Evolutionary conservation across 306 rosid genomes (phyloP).

Genomic region (Potentilla sterilis): DNA sequence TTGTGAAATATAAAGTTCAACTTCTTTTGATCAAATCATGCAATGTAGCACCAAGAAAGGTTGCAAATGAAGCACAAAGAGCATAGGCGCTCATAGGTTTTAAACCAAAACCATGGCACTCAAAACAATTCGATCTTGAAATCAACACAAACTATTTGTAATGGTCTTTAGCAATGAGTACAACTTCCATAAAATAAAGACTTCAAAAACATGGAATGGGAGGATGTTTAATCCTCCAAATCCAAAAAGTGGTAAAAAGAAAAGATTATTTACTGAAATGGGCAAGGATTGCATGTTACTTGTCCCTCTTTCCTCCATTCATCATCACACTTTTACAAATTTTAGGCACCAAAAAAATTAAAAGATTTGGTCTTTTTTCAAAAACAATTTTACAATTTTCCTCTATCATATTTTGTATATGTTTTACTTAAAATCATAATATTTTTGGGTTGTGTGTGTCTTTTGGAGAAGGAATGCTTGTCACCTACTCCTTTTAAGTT

Average conservation of each 20-base stretch:
- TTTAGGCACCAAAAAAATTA: constrained; percentile 15
- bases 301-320: constrained; percentile 49
- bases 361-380: constrained; percentile 10
- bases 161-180: constrained; percentile 31
- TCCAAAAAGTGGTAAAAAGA: constrained; percentile 32
- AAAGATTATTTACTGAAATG: constrained; percentile 32
- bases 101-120: constrained; percentile 20
- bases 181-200: constrained; percentile 5
- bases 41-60: constrained; percentile 13
- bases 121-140: constrained; percentile 18
- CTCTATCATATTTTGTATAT: background rate
- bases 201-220: background rate
- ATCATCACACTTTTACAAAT: constrained; percentile 45
- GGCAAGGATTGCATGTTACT: constrained; percentile 73
- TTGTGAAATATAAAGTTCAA: constrained; percentile 2
- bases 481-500: constrained; percentile 80
- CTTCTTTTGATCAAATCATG: constrained; percentile 20
- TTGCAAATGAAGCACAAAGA: constrained; percentile 15
- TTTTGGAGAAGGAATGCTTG: constrained; percentile 94
- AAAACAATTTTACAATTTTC: constrained; percentile 19
- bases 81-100: constrained; percentile 15
- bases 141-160: constrained; percentile 16
- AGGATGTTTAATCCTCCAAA: constrained; percentile 9
- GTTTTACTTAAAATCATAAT: constrained; percentile 2
- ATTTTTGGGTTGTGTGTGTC: constrained; percentile 55